A percentile compares a stretch with the other conserved stretches of the same genome.
phyloP scores from a whole-genome alignment of 768 basidiomycete species.

The Lentinula sp. region DNA sequence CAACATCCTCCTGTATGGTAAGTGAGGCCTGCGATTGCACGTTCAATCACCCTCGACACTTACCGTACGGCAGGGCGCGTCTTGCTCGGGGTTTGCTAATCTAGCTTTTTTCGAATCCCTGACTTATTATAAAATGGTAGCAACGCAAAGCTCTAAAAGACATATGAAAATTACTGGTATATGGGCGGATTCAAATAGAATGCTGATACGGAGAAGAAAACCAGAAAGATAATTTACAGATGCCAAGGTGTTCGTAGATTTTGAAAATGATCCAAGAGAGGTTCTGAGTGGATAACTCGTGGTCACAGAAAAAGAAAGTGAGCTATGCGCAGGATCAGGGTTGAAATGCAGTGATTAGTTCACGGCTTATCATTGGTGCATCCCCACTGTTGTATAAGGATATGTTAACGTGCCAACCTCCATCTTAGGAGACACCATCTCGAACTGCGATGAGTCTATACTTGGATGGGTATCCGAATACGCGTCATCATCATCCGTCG shows the following conservation, averaged over 20 bases:
- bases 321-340: no score
- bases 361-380: neutral
- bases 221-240: neutral
- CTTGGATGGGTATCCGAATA: slow-evolving; percentile 36
- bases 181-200: neutral
- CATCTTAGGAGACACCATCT: slow-evolving; percentile 53
- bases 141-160: neutral
- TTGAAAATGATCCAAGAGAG: neutral
- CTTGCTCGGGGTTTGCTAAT: no score
- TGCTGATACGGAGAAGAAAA: neutral
- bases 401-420: slow-evolving; percentile 39
- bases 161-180: neutral
- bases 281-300: no score
- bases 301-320: no score
- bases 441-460: slow-evolving; percentile 63
- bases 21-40: neutral
- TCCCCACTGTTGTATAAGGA: slow-evolving; percentile 32
- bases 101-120: neutral
- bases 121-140: neutral
- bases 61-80: neutral
- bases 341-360: neutral
- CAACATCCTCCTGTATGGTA: neutral
- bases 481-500: slow-evolving; percentile 27
- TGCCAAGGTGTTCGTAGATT: neutral
- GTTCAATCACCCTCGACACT: neutral